These are phyloP conservation scores for Leccinum fuscescens DNA, from an alignment of 1,284 basidiomycete species.

Conservation along the genomic window DNA sequence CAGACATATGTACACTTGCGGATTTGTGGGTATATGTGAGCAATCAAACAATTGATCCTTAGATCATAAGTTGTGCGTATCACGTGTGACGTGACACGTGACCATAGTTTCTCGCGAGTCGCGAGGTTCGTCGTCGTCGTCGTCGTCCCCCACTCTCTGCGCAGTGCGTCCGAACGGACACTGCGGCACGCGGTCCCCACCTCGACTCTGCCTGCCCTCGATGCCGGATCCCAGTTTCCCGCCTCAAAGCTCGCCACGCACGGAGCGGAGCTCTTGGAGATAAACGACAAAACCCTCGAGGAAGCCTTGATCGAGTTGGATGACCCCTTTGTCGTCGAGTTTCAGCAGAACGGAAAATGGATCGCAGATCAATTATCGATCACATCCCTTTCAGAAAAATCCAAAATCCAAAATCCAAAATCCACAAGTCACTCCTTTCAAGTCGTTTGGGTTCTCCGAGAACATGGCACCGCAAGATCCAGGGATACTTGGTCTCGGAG, in stretches of 20 bases:
- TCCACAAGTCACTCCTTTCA: slow-evolving; percentile 27
- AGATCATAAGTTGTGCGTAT: no score
- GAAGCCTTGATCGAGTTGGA: slow-evolving; percentile 57
- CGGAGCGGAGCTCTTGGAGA: slow-evolving; percentile 40
- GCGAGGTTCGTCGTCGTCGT: no score
- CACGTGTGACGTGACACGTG: no score
- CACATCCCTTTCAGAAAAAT: slow-evolving; percentile 15
- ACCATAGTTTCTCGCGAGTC: no score
- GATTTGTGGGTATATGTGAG: no score
- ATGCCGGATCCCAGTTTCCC: slow-evolving; percentile 38
- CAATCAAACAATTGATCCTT: no score
- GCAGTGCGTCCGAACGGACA: no score
- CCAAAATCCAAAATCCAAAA: slow-evolving; percentile 27
- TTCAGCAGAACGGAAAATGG: slow-evolving; percentile 54
- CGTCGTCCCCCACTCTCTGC: no score
- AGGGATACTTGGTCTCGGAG: slow-evolving; percentile 83
- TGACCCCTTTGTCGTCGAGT: slow-evolving; percentile 68
- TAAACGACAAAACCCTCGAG: slow-evolving; percentile 47
- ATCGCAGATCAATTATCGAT: slow-evolving; percentile 34
- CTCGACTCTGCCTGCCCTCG: no score
- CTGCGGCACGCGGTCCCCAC: no score
- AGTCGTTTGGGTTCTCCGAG: slow-evolving; percentile 30
- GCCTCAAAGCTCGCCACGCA: slow-evolving; percentile 38
- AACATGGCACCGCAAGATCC: slow-evolving; percentile 46
- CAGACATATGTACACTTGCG: no score